Evolutionary conservation across 2,329 filamentous ascomycete genomes (phyloP).

Genomic region (Ascochyta fabae): DNA sequence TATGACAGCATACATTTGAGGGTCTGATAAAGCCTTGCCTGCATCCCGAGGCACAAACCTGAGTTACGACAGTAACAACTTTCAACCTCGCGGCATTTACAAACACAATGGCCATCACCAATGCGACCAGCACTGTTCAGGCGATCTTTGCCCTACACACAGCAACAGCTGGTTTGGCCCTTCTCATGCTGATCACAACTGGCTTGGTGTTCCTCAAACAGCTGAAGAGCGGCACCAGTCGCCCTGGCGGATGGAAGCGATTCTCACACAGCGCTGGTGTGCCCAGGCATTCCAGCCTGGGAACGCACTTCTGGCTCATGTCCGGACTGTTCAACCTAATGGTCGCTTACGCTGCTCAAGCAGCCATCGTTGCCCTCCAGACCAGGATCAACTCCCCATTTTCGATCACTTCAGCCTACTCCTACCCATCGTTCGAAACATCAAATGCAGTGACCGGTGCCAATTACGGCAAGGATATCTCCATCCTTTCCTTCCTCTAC

Average conservation of each 20-base stretch:
- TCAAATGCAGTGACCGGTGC: not conserved
- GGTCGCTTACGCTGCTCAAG: conserved; percentile 24
- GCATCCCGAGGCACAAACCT: not conserved
- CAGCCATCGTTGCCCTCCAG: conserved; percentile 24
- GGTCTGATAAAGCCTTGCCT: conserved; percentile 6
- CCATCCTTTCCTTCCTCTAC: conserved; percentile 25
- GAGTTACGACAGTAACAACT: not conserved
- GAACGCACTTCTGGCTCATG: conserved; percentile 25
- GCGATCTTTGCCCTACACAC: conserved; percentile 27
- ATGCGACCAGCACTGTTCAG: conserved; percentile 22
- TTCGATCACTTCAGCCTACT: conserved; percentile 23
- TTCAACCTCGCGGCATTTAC: conserved; percentile 3
- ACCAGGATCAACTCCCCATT: conserved; percentile 20
- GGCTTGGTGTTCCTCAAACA: conserved; percentile 20
- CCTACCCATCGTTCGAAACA: conserved; percentile 19
- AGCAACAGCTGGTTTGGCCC: conserved; percentile 20
- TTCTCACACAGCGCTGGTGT: conserved; percentile 1
- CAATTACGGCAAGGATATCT: conserved; percentile 21
- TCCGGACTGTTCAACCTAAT: conserved; percentile 22
- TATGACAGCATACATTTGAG: conserved; percentile 10
- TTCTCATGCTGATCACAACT: conserved; percentile 17
- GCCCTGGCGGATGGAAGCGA: conserved; percentile 17
- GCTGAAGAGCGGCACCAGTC: conserved; percentile 17
- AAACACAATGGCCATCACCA: conserved; percentile 17
- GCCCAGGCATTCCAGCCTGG: conserved; percentile 16